phyloP scores from a whole-genome alignment of 495 filamentous ascomycete species.

The Staphylotrichum longicolle region DNA sequence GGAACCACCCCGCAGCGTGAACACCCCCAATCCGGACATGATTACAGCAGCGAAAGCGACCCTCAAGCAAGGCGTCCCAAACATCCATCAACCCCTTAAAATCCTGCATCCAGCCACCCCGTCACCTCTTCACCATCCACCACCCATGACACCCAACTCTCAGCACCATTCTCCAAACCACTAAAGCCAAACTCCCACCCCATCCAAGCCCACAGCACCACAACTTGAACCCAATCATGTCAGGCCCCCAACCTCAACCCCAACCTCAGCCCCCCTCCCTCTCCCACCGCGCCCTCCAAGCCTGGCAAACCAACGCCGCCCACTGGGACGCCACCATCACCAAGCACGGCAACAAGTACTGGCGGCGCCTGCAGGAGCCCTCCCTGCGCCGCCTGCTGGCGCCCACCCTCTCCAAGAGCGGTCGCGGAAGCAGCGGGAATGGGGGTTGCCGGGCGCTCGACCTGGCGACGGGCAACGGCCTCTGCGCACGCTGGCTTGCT shows the following conservation, averaged over 20 bases:
- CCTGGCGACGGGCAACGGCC: constrained; percentile 45
- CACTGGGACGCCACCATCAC: constrained; percentile 42
- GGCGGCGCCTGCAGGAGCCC: constrained; percentile 37
- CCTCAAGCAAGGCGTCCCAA: background rate
- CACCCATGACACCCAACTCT: no score
- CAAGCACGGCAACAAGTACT: constrained; percentile 42
- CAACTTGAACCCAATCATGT: no score
- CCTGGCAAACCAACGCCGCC: constrained; percentile 39
- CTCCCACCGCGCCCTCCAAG: constrained; percentile 20
- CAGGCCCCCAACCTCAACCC: background rate
- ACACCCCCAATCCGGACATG: no score
- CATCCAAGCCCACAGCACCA: no score
- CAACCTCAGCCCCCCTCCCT: background rate
- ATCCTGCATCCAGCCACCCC: background rate
- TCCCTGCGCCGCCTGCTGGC: constrained; percentile 35
- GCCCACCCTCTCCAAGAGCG: constrained; percentile 10
- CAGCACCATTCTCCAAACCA: no score
- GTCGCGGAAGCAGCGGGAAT: no score
- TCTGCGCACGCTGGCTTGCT: constrained; percentile 40
- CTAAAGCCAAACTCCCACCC: no score
- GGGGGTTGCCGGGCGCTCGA: constrained; percentile 36
- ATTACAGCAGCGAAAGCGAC: no score
- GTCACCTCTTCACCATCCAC: no score
- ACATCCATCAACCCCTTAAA: no score
- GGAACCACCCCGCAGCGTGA: no score